These are phyloP conservation scores for Fusarium sp. DNA, from an alignment of 2,329 filamentous ascomycete genomes.

Conservation along the genomic window DNA sequence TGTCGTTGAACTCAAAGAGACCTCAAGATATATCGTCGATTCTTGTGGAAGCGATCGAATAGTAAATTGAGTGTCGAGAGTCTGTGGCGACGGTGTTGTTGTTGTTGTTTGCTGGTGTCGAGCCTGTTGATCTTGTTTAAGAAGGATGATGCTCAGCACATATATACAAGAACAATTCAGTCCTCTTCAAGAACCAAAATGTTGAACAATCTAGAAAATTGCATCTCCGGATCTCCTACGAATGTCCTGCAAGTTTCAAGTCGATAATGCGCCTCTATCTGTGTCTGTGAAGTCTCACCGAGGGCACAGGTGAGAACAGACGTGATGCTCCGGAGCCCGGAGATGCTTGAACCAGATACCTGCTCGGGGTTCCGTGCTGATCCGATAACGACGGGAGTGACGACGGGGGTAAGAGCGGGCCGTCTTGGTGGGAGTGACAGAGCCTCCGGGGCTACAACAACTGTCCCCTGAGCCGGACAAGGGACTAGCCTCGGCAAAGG, in stretches of 20 bases:
- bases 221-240: constrained; percentile 44
- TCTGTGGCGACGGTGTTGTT: constrained; percentile 6
- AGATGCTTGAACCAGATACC: constrained; percentile 36
- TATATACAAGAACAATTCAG: constrained; percentile 34
- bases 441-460: constrained; percentile 19
- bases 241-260: constrained; percentile 25
- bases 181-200: constrained; percentile 11
- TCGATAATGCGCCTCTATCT: constrained; percentile 36
- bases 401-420: constrained; percentile 30
- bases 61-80: neutral
- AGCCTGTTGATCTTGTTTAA: constrained; percentile 20
- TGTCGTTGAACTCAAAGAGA: neutral
- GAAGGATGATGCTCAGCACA: constrained; percentile 20
- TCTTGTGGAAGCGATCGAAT: neutral
- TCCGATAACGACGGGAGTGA: constrained; percentile 40
- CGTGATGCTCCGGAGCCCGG: constrained; percentile 40
- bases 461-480: neutral
- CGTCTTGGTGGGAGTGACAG: constrained; percentile 24
- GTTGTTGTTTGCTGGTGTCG: constrained; percentile 27
- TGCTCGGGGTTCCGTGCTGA: constrained; percentile 21
- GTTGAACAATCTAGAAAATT: constrained; percentile 8
- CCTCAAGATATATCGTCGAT: neutral
- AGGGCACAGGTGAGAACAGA: constrained; percentile 21
- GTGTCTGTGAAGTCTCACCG: constrained; percentile 24
- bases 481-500: neutral